phyloP scores from a whole-genome alignment of 495 filamentous ascomycete genomes.

The Penicillium crystallinum region DNA sequence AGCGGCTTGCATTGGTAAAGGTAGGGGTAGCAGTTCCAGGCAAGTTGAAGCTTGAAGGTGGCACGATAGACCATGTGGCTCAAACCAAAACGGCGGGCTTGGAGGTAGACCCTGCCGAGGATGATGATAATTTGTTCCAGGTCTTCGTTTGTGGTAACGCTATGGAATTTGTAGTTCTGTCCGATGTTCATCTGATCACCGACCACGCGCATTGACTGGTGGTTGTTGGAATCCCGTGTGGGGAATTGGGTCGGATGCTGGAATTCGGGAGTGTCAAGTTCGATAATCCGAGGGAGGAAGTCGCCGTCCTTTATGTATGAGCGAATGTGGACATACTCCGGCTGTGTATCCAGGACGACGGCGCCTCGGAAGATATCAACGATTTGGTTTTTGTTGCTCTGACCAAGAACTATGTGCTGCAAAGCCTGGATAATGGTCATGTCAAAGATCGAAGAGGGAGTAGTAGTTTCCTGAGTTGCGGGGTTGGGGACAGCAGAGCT shows the following conservation, averaged over 20 bases:
- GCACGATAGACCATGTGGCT: conserved; percentile 4
- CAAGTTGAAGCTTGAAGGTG: conserved; percentile 17
- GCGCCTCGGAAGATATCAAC: neutral
- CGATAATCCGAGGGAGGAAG: conserved; percentile 4
- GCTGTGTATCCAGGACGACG: neutral
- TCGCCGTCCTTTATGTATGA: neutral
- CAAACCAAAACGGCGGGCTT: conserved; percentile 1
- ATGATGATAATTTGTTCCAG: conserved; percentile 1
- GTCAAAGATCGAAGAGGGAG: neutral
- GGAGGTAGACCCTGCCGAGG: conserved; percentile 11
- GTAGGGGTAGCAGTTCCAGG: conserved; percentile 22
- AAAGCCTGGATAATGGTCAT: neutral
- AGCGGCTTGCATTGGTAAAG: conserved; percentile 6
- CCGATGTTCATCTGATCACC: conserved; percentile 1
- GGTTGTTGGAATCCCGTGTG: neutral
- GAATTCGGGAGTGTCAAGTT: neutral
- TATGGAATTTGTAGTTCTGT: conserved; percentile 1
- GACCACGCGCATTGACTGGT: neutral
- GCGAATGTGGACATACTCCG: neutral
- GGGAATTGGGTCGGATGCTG: neutral
- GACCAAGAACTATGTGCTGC: neutral
- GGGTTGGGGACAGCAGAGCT: neutral
- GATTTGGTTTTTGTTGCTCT: neutral
- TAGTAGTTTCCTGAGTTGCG: neutral
- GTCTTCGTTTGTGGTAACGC: neutral